Evolutionary conservation across 805 yeast genomes (phyloP).

Genomic region (Candida coquimbonensis): DNA sequence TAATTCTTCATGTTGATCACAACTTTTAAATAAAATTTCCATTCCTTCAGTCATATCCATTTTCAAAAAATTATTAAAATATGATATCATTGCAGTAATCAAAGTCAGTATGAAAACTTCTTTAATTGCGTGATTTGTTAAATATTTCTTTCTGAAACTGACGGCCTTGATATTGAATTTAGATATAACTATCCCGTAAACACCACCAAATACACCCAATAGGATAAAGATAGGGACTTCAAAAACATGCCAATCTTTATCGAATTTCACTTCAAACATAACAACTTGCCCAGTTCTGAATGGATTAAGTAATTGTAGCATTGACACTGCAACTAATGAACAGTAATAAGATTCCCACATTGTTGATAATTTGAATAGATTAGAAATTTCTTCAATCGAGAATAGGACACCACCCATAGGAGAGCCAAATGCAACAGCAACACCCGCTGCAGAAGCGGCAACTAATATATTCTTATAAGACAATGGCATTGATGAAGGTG

Average conservation of each 20-base stretch:
- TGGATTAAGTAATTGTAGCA: constrained; percentile 77
- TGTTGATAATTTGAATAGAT: constrained; percentile 65
- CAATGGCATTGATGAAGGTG: constrained; percentile 2
- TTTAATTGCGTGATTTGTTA: constrained; percentile 47
- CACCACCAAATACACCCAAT: constrained; percentile 86
- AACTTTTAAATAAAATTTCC: constrained; percentile 84
- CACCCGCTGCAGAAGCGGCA: constrained; percentile 96
- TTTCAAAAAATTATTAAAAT: constrained; percentile 72
- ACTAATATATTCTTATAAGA: constrained; percentile 37
- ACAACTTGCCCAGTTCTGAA: constrained; percentile 93
- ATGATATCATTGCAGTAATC: constrained; percentile 70
- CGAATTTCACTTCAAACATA: constrained; percentile 84
- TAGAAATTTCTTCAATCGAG: constrained; percentile 84
- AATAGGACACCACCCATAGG: constrained; percentile 97
- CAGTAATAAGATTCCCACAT: constrained; percentile 92
- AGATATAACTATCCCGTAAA: constrained; percentile 75
- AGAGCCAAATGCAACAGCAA: constrained; percentile 95
- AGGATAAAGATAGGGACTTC: constrained; percentile 77
- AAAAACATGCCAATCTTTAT: constrained; percentile 76
- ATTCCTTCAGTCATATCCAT: constrained; percentile 94
- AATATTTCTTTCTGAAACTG: constrained; percentile 65
- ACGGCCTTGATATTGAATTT: constrained; percentile 71
- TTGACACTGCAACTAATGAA: constrained; percentile 78
- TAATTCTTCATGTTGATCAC: constrained; percentile 42
- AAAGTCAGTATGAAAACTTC: constrained; percentile 67